Base-by-base conservation (phyloP, 768 basidiomycete species). In the Amanita thiersii region DNA sequence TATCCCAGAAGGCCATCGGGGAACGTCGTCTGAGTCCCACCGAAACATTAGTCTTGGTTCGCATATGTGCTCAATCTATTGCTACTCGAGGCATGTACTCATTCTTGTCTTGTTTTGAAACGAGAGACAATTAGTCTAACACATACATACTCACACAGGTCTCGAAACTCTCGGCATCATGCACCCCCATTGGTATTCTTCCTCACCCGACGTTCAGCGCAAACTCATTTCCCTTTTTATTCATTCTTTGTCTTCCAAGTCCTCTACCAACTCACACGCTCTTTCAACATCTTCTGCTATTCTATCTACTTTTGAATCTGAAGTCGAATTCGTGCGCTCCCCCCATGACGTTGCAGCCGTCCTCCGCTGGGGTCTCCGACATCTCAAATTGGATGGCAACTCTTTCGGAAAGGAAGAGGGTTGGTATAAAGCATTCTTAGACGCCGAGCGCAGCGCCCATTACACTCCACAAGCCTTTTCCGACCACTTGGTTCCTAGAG, bases 161-260 rank as follows among this genome's bases (percentile, higher is more conserved):
- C 66, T 87, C 38, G 84, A 87, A 56, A 79, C 81, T 3, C 77
- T 85, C 34, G 87, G 86, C 14, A 69, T 89, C 34, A 89, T 89
- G 83, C 82, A 83, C 51, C 84, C 87, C 4, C 81, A 88, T 56
- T 89, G 83, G 86, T 69, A 82, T 56, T 80, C 85, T 29, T 70
- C 86, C 6, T 86, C 82, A 4, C 75, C 75, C 5, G 72, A 76
- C 7, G 60, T 72, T n/a, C 86, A 89, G 57, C 77, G 65, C 43
- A 64, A 56, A 45, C 76, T 89, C 23, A 75, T 87, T 43, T 82
- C 82, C 12, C 71, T 77, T 44, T 88, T 81, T 63, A 66, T 89
- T 46, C 73, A 72, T 48, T 83, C 83, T 1, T 66, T 82, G 58
- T 63, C 68, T 49, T 54, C 69, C 33, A 67, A 68, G 44, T 65